Evolutionary conservation across 2,329 filamentous ascomycete species (phyloP).

Genomic region (Aulographum hederae): DNA sequence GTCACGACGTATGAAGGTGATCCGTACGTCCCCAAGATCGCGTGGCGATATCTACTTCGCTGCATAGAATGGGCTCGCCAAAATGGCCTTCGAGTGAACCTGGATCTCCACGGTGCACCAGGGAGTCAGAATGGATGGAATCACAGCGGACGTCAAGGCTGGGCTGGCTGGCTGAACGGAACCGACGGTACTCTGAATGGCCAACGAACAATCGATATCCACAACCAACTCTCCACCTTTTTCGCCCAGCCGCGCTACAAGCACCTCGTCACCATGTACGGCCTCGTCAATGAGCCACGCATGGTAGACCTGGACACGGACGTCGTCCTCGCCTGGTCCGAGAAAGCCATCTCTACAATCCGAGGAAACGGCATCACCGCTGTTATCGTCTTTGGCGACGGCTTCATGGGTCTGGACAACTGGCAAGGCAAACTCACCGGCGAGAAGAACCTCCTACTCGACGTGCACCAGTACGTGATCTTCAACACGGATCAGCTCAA

Average conservation of each 20-base stretch:
- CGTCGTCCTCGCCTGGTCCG: constrained; percentile 64
- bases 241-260: constrained; percentile 87
- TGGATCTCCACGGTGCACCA: constrained; percentile 81
- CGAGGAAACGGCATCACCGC: constrained; percentile 56
- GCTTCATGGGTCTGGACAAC: constrained; percentile 77
- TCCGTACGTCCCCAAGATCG: constrained; percentile 69
- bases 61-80: constrained; percentile 88
- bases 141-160: constrained; percentile 69
- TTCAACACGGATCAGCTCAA: constrained; percentile 83
- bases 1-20: constrained; percentile 70
- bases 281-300: constrained; percentile 81
- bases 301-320: constrained; percentile 50
- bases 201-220: constrained; percentile 68
- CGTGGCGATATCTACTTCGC: constrained; percentile 85
- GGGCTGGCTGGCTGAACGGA: constrained; percentile 82
- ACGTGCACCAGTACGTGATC: constrained; percentile 96
- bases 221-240: constrained; percentile 74
- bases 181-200: constrained; percentile 62
- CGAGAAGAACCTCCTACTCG: constrained; percentile 61
- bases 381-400: constrained; percentile 77
- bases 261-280: constrained; percentile 84
- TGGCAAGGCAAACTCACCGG: constrained; percentile 73
- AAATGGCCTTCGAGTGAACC: constrained; percentile 77
- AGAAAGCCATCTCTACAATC: constrained; percentile 51
- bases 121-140: constrained; percentile 98